Evolutionary conservation across 306 rosid genomes (phyloP), one percentile per base, ranked within the genome.

Genomic region (Dicorynia guianensis): DNA sequence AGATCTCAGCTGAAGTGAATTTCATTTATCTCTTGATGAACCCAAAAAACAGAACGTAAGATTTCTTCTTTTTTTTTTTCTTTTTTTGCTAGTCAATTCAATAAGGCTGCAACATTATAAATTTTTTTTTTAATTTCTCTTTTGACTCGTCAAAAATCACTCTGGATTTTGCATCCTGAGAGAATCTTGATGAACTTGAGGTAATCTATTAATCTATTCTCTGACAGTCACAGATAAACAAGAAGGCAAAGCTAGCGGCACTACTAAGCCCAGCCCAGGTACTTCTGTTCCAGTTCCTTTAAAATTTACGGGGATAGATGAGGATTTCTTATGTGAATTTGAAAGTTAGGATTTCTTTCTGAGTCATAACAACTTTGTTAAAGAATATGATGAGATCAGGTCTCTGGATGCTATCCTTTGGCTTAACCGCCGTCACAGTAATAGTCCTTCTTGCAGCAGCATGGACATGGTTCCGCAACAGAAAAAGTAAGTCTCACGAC

Each of bases 331-430:
- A 11, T 11, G 14, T n/a, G 11, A 46, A 46, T 10, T 12, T 46
- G 14, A 46, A 46, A 12, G 52, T 46, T 46, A 10, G 2, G 11
- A 46, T 12, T 35, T 49, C 52, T 67, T 1, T 77, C 6, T 17
- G 54, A 25, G 68, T 53, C 6, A 58, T 67, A 20, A 38, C 34
- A 30, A 74, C 14, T 71, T 17, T 52, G 46, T 67, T 60, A 18
- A 18, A 52, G 63, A 68, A 48, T 47, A 34, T 81, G 74, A 50
- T 61, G 63, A 15, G 12, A 52, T 74, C 85, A 85, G 86, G 82
- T 56, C 30, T 60, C 69, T 81, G 83, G 87, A 72, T 88, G 69
- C 71, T 87, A 30, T 59, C 52, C 12, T 79, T 75, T 62, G 86
- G 86, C 43, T 20, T 75, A 59, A 69, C 19, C 20, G 88, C 83